Evolutionary conservation across 1,284 basidiomycete genomes (phyloP).

Genomic region (Ustilago lituana): DNA sequence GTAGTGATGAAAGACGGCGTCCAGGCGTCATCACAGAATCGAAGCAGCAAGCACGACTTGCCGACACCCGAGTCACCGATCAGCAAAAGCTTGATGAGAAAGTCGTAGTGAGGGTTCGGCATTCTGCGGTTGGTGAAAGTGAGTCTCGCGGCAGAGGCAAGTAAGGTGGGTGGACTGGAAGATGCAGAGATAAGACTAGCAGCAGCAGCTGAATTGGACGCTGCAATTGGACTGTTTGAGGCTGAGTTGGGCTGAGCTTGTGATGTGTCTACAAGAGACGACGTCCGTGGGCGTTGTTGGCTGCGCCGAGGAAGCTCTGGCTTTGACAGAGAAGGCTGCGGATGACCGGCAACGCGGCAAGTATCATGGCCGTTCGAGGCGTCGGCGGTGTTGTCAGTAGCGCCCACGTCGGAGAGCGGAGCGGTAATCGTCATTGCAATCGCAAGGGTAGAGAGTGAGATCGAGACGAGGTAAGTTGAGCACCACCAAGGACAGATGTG

Average conservation of each 20-base stretch:
- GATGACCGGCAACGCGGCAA: constrained; percentile 2
- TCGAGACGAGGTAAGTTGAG: no score
- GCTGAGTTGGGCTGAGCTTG: no score
- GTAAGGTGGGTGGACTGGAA: neutral
- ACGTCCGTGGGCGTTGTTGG: constrained; percentile 18
- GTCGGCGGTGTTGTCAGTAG: neutral
- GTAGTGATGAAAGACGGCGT: constrained; percentile 99
- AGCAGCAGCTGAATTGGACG: neutral
- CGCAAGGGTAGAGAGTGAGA: neutral
- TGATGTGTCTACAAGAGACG: constrained; percentile 8
- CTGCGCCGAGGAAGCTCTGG: constrained; percentile 32
- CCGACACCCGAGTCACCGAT: constrained; percentile 73
- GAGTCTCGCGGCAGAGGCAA: constrained; percentile 8
- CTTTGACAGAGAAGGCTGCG: constrained; percentile 6
- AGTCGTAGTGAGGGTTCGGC: constrained; percentile 65
- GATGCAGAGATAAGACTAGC: neutral
- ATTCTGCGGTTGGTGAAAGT: constrained; percentile 32
- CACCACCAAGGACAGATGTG: no score
- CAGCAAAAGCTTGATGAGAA: constrained; percentile 62
- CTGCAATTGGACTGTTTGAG: neutral
- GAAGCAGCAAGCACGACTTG: constrained; percentile 95
- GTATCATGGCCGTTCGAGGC: neutral
- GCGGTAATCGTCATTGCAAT: neutral
- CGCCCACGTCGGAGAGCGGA: neutral
- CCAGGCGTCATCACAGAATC: constrained; percentile 99